Evolutionary conservation across 78 protist species (phyloP), one percentile per base, ranked within the genome.

Genomic region (Dictyostelium brefeldianum): DNA sequence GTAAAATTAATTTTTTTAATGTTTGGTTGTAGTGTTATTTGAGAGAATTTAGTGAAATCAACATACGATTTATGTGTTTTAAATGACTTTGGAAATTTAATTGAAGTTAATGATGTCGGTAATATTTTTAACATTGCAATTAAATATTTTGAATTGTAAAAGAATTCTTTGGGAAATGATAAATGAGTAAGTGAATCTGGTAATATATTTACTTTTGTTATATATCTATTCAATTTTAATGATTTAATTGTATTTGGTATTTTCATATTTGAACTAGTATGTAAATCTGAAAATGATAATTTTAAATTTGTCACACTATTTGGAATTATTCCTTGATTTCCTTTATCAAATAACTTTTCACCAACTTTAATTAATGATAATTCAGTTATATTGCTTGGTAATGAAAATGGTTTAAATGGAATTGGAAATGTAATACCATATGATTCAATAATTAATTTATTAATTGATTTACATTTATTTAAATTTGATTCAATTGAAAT

Each of bases 251-350:
- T 10, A 62, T 62, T 62, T n/a, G 70, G 70, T 25, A 62, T 22
- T 25, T 25, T 62, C 27, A 62, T n/a, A 6, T 62, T 25, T 9
- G 8, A 15, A 62, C 5, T 36, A 25, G 31, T 62, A 62, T 62
- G 43, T 62, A 62, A 62, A 62, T 62, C 70, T 62, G n/a, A 25
- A 17, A 62, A 62, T 22, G 10, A 22, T 62, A 62, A 62, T 62
- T 22, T 62, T 62, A 62, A 62, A 62, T 25, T 25, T 62, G n/a
- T 25, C 11, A 62, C 70, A 62, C 12, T 14, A 12, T 11, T 62
- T 62, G 70, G 70, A 25, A 62, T 62, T 25, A 62, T 17, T n/a
- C n/a, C n/a, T n/a, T n/a, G n/a, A 62, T 62, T 62, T 62, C 22
- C 70, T 22, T 62, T 62, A 22, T 62, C 27, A 25, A 10, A 62